These are phyloP conservation scores for Boechera retrofracta DNA, from an alignment of 345 rosid genomes.

Conservation along the genomic window DNA sequence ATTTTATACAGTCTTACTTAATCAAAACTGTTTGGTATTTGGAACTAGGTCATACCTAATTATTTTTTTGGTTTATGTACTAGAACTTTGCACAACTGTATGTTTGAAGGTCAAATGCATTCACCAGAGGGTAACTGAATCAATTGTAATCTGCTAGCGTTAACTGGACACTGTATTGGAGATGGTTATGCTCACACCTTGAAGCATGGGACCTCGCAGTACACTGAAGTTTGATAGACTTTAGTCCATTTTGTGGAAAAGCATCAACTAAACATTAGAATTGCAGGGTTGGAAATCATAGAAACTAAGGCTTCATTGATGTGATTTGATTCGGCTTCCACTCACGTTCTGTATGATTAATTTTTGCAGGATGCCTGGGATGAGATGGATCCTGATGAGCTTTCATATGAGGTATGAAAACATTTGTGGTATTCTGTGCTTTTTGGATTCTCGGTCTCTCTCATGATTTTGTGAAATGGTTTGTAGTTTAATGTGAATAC, in stretches of 20 bases:
- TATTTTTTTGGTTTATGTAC: neutral
- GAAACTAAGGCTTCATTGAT: conserved; percentile 20
- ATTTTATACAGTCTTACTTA: neutral
- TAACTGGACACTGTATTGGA: conserved; percentile 13
- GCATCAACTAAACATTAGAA: neutral
- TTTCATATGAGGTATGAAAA: conserved; percentile 79
- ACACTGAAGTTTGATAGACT: conserved; percentile 25
- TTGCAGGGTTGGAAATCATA: conserved; percentile 4
- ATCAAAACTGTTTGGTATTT: neutral
- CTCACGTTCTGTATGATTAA: conserved; percentile 3
- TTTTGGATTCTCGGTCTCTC: conserved; percentile 16
- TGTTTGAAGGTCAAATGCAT: conserved; percentile 15
- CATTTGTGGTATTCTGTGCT: conserved; percentile 11
- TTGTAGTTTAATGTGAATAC: neutral
- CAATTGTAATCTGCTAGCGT: neutral
- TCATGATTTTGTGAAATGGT: conserved; percentile 24
- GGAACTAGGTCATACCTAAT: conserved; percentile 4
- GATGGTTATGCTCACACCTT: conserved; percentile 27
- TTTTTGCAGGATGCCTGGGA: conserved; percentile 83
- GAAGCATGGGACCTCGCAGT: neutral
- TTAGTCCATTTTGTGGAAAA: conserved; percentile 20
- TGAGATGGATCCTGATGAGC: conserved; percentile 92
- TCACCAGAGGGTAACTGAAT: neutral
- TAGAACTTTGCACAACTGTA: conserved; percentile 16
- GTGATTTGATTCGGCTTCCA: conserved; percentile 26